phyloP scores from a whole-genome alignment of 164 flowering plant genomes.

The Buxus sempervirens region DNA sequence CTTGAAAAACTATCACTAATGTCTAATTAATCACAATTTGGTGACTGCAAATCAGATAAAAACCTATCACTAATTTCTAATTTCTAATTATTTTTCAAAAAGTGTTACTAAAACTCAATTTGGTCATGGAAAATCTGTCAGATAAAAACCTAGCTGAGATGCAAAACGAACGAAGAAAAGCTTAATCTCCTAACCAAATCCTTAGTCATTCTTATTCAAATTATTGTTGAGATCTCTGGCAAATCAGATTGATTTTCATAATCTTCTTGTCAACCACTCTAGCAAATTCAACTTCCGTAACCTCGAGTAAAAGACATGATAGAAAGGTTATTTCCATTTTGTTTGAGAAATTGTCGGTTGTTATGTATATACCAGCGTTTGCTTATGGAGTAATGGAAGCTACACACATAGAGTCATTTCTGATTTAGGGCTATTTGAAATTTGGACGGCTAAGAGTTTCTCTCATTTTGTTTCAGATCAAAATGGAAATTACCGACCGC shows the following conservation, averaged over 20 bases:
- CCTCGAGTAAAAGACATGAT: not conserved
- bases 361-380: too few relatives aligned
- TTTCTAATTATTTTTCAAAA: too few relatives aligned
- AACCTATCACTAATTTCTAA: too few relatives aligned
- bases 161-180: not conserved
- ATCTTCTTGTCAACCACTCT: not conserved
- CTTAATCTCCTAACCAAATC: not conserved
- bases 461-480: constrained; percentile 37
- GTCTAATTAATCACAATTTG: too few relatives aligned
- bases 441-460: too few relatives aligned
- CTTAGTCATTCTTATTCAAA: not conserved
- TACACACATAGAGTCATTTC: too few relatives aligned
- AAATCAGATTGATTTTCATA: too few relatives aligned
- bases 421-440: too few relatives aligned
- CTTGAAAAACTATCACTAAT: too few relatives aligned
- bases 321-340: not conserved
- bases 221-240: not conserved
- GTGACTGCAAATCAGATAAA: too few relatives aligned
- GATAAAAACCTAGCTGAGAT: not conserved
- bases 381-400: not conserved
- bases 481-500: constrained; percentile 39
- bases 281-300: not conserved
- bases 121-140: not conserved
- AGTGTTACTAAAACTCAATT: too few relatives aligned
- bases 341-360: not conserved